phyloP scores from a whole-genome alignment of 1,284 basidiomycete genomes.

The Testicularia cyperi region DNA sequence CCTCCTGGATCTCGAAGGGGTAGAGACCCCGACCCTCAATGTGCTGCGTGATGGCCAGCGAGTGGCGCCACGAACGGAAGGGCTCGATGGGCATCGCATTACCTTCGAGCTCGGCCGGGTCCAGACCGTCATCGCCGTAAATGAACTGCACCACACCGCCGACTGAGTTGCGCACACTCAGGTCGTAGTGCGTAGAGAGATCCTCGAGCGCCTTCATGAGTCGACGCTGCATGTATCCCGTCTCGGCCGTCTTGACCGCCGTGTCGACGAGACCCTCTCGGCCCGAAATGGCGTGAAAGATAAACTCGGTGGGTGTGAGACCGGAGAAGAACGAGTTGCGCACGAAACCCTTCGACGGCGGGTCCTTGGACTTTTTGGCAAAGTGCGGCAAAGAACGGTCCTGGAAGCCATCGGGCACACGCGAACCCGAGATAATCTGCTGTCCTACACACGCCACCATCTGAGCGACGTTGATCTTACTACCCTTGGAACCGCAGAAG shows the following conservation, averaged over 20 bases:
- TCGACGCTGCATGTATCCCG: slow-evolving; percentile 98
- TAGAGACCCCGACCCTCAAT: slow-evolving; percentile 68
- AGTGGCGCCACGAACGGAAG: slow-evolving; percentile 79
- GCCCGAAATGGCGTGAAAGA: slow-evolving; percentile 98
- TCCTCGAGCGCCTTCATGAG: slow-evolving; percentile 99
- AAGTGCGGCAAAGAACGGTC: slow-evolving; percentile 98
- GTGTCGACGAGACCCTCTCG: slow-evolving; percentile 98
- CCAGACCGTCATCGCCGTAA: slow-evolving; percentile 95
- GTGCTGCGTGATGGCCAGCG: slow-evolving; percentile 67
- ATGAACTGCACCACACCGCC: slow-evolving; percentile 97
- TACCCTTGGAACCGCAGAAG: slow-evolving; percentile 96
- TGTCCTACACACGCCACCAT: slow-evolving; percentile 99
- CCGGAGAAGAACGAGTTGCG: slow-evolving; percentile 93
- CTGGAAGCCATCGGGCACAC: slow-evolving; percentile 98
- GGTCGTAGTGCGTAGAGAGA: slow-evolving; percentile 92
- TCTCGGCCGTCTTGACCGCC: slow-evolving; percentile 98
- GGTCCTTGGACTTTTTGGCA: slow-evolving; percentile 94
- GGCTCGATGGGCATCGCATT: slow-evolving; percentile 75
- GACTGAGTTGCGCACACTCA: slow-evolving; percentile 91
- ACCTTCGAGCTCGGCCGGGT: slow-evolving; percentile 93
- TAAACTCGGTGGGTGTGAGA: slow-evolving; percentile 90
- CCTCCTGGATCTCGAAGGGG: slow-evolving; percentile 82
- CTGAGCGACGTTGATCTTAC: slow-evolving; percentile 98
- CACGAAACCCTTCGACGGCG: slow-evolving; percentile 97
- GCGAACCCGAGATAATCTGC: slow-evolving; percentile 95